Conservation (phyloP, 2,329 filamentous ascomycete species). For the Fusarium pilosicola region DNA sequence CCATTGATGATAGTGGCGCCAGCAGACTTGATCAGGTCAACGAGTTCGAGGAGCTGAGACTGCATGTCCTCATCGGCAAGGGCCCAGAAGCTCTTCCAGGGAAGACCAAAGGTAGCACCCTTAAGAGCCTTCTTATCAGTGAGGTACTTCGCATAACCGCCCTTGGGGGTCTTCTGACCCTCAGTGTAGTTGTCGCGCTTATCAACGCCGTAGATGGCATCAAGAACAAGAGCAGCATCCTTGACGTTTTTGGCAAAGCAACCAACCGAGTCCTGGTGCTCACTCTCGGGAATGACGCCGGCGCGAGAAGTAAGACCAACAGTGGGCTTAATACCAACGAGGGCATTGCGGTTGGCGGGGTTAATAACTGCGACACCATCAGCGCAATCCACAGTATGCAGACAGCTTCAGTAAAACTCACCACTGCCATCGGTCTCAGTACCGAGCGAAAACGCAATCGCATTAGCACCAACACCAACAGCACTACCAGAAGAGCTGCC, state of each 20-base stretch:
- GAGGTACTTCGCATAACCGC: conserved; percentile 68
- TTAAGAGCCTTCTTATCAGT: conserved; percentile 63
- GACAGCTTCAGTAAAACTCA: conserved; percentile 40
- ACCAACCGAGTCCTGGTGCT: conserved; percentile 76
- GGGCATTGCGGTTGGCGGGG: conserved; percentile 73
- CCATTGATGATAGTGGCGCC: conserved; percentile 76
- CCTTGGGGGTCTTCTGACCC: conserved; percentile 64
- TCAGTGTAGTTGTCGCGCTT: conserved; percentile 72
- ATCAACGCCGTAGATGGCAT: conserved; percentile 75
- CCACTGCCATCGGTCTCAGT: conserved; percentile 78
- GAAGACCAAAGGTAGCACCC: conserved; percentile 74
- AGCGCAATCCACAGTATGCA: neutral
- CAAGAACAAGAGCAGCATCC: conserved; percentile 74
- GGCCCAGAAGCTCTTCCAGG: conserved; percentile 77
- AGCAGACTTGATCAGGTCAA: conserved; percentile 65
- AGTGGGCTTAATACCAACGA: conserved; percentile 81
- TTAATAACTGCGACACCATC: conserved; percentile 65
- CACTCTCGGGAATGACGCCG: conserved; percentile 72
- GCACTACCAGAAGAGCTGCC: conserved; percentile 75
- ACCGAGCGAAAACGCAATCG: conserved; percentile 71
- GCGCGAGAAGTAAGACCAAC: conserved; percentile 75
- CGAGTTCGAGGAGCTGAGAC: conserved; percentile 56
- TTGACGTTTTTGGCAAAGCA: conserved; percentile 72
- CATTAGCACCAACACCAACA: conserved; percentile 71
- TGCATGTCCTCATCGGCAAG: conserved; percentile 67